Conservation (phyloP, 108 stramenopile genomes). For the Fragilariopsis cylindrus region DNA sequence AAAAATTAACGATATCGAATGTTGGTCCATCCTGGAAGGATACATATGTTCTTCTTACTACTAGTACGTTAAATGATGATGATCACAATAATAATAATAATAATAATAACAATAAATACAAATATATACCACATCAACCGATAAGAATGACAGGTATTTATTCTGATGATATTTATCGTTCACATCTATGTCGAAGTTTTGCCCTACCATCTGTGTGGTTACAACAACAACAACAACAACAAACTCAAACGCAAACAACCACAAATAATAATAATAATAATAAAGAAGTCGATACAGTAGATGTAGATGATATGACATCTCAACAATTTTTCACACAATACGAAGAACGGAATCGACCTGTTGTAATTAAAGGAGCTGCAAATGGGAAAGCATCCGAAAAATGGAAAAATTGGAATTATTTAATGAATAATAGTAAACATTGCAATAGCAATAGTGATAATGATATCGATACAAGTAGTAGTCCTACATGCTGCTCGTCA, state of each 20-base stretch:
- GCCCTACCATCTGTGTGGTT: conserved; percentile 65
- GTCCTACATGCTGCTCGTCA: not conserved
- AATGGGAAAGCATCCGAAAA: conserved; percentile 53
- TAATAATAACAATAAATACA: not conserved
- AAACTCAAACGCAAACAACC: not conserved
- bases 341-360: conserved; percentile 68
- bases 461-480: not conserved
- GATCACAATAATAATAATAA: not conserved
- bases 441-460: not conserved
- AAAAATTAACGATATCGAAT: conserved; percentile 18
- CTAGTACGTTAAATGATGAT: not conserved
- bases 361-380: conserved; percentile 66
- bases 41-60: conserved; percentile 16
- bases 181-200: conserved; percentile 81
- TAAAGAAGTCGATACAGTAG: conserved; percentile 26
- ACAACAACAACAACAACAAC: conserved; percentile 2
- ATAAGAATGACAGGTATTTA: conserved; percentile 71
- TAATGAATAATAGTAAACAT: conserved; percentile 2
- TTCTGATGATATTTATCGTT: conserved; percentile 77
- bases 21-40: conserved; percentile 32
- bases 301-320: conserved; percentile 40
- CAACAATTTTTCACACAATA: conserved; percentile 52
- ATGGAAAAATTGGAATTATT: conserved; percentile 55
- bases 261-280: not conserved
- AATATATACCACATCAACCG: conserved; percentile 46